Percentiles rank a stretch among this genome's conserved stretches.
These are phyloP conservation scores for Pestalotiopsis sp. DNA, from an alignment of 2,329 filamentous ascomycete genomes.

Conservation along the genomic window DNA sequence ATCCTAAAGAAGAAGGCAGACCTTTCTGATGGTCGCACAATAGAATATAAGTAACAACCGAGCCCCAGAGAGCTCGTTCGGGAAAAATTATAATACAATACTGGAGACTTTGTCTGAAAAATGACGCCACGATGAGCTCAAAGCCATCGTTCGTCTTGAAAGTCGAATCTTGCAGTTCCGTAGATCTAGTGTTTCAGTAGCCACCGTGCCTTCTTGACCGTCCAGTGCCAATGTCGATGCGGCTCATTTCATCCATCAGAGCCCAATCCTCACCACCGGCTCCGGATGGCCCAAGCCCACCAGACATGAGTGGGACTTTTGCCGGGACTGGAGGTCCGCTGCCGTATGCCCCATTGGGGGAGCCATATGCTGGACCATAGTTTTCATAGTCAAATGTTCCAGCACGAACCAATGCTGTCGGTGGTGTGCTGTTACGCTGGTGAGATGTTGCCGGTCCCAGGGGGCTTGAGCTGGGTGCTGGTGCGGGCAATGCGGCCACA, in stretches of 20 bases:
- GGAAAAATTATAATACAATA: neutral
- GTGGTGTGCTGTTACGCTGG: conserved; percentile 51
- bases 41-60: neutral
- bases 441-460: conserved; percentile 56
- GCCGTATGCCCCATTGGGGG: conserved; percentile 31
- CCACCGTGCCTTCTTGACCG: conserved; percentile 52
- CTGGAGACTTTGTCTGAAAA: neutral
- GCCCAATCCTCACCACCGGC: conserved; percentile 54
- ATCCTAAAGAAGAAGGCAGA: neutral
- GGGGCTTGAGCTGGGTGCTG: conserved; percentile 46
- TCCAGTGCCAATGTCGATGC: conserved; percentile 67
- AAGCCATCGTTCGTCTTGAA: neutral
- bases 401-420: conserved; percentile 47
- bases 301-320: conserved; percentile 65
- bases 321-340: conserved; percentile 66
- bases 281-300: conserved; percentile 32
- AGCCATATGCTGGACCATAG: conserved; percentile 43
- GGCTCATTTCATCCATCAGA: conserved; percentile 71
- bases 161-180: neutral
- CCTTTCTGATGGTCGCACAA: neutral
- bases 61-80: neutral
- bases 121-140: neutral
- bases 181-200: conserved; percentile 22
- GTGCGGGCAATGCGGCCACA: conserved; percentile 43
- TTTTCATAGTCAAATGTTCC: conserved; percentile 61